Percentiles rank a stretch among this genome's conserved stretches.
Conservation (phyloP, 331 rosid species). For the Spiraea crenata region DNA sequence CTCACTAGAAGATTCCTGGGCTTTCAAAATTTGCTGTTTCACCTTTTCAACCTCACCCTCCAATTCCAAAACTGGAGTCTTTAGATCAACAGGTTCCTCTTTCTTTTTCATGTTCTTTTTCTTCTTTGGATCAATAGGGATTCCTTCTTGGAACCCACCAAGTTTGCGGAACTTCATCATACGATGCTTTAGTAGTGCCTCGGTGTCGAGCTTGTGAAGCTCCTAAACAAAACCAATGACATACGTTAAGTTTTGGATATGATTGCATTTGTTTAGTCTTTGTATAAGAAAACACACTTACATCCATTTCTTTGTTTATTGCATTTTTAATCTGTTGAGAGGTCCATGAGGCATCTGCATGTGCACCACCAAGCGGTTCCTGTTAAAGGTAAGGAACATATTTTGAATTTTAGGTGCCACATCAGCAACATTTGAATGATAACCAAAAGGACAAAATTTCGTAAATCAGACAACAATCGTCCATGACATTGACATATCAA, state of each 20-base stretch:
- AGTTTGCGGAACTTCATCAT: conserved; percentile 74
- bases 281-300: conserved; percentile 46
- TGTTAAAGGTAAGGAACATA: conserved; percentile 34
- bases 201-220: conserved; percentile 55
- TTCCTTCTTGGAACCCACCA: conserved; percentile 78
- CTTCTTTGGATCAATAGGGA: conserved; percentile 64
- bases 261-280: conserved; percentile 21
- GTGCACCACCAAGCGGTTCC: conserved; percentile 98
- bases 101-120: conserved; percentile 67
- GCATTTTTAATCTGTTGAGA: conserved; percentile 79
- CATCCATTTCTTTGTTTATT: conserved; percentile 74
- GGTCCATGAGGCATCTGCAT: conserved; percentile 79
- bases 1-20: conserved; percentile 47
- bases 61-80: conserved; percentile 49
- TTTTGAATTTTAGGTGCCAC: conserved; percentile 8
- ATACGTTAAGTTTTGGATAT: conserved; percentile 10
- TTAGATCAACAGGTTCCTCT: conserved; percentile 44
- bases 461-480: not conserved
- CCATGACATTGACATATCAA: not conserved
- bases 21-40: conserved; percentile 54
- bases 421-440: not conserved
- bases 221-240: conserved; percentile 49
- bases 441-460: not conserved
- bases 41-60: conserved; percentile 68
- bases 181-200: conserved; percentile 68